Base-by-base conservation (phyloP, 495 filamentous ascomycete genomes). In the Trichoderma asperelloides region DNA sequence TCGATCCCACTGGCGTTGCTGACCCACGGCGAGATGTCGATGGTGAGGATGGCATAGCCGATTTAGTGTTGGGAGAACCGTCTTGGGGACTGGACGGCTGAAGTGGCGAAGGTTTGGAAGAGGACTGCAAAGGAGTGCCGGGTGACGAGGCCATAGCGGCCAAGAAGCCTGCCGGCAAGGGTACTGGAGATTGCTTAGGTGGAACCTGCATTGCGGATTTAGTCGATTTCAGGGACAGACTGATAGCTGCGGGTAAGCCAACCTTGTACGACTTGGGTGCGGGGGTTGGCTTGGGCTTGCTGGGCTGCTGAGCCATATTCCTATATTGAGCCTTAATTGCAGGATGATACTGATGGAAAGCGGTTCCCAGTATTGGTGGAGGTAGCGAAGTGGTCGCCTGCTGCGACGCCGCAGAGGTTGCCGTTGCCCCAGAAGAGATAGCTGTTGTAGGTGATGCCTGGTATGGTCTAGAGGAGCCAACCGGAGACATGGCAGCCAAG, bases 101-200 rank as follows among this genome's bases (percentile, higher is more conserved):
- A 39, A 11, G 16, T 28, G 25, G 33, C 40, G 64, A 47, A 12
- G 21, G 21, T 21, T 65, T 66, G 25, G 65, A 7, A 6, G 28
- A 27, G 49, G 65, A 28, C 8, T 18, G 47, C 21, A 37, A 2
- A 13, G 65, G 18, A 13, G 51, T 16, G 8, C 49, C 13, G 15
- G 65, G 55, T 9, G 49, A 43, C n/a, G 65, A 62, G 51, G 43
- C 33, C 21, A 62, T 62, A 23, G 66, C 66, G 9, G 66, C 66
- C 11, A 67, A 27, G 57, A 63, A 67, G 13, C 63, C 40, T 30
- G 66, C 57, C 2, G 66, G 66, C 9, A 67, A 27, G 13, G 66
- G 66, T 2, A 67, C 66, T 15, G 55, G 66, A 11, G 66, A 63
- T 27, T 67, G 57, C 41, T 67, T 67, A 13, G 57, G 15, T 12